Evolutionary conservation across 2,329 filamentous ascomycete genomes (phyloP).

Genomic region (Elsinoe ampelina): DNA sequence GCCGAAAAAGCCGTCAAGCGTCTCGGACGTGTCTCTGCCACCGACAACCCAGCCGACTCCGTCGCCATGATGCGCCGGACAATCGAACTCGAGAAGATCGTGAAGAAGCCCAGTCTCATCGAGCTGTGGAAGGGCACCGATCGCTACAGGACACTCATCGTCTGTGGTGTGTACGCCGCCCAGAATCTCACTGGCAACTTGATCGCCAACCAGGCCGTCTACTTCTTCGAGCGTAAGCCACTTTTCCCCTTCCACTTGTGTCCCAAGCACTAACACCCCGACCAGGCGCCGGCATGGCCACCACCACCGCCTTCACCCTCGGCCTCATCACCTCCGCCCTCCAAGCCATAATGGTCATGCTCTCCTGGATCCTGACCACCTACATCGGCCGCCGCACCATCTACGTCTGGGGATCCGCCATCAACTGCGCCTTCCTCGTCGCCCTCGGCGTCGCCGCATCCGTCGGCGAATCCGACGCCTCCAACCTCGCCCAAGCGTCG

Average conservation of each 20-base stretch:
- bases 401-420: slow-evolving; percentile 51
- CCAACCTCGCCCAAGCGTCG: slow-evolving; percentile 49
- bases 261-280: slow-evolving; percentile 21
- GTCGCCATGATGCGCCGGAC: slow-evolving; percentile 53
- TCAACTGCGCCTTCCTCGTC: slow-evolving; percentile 47
- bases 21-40: slow-evolving; percentile 37
- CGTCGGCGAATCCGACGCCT: slow-evolving; percentile 30
- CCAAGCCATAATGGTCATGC: slow-evolving; percentile 53
- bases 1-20: slow-evolving; percentile 41
- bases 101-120: slow-evolving; percentile 39
- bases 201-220: slow-evolving; percentile 54
- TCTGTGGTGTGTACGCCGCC: slow-evolving; percentile 48
- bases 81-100: slow-evolving; percentile 44
- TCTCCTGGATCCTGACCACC: slow-evolving; percentile 57
- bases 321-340: slow-evolving; percentile 57
- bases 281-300: slow-evolving; percentile 46
- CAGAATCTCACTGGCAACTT: slow-evolving; percentile 54
- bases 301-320: slow-evolving; percentile 49
- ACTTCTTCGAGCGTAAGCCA: slow-evolving; percentile 44
- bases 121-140: slow-evolving; percentile 50
- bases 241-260: slow-evolving; percentile 4
- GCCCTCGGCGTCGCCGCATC: slow-evolving; percentile 52
- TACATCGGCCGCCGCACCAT: slow-evolving; percentile 56
- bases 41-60: slow-evolving; percentile 30
- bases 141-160: slow-evolving; percentile 45